Evolutionary conservation across 352 stramenopile genomes (phyloP), one percentile per base, ranked within the genome.

Genomic region (Phytophthora citrophthora): DNA sequence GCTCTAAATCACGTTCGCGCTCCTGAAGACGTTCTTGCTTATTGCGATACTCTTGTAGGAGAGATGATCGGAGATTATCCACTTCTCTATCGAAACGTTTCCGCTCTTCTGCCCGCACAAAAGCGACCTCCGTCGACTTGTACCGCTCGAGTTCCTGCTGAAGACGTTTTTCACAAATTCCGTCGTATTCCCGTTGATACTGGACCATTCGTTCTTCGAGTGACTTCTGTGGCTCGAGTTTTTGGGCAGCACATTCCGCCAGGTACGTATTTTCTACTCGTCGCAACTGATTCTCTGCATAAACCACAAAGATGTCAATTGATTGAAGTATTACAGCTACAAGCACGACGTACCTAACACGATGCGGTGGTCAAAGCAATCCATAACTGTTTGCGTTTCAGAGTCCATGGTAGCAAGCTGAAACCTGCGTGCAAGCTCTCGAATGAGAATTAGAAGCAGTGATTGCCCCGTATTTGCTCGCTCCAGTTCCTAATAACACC

Each of bases 111-210:
- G 81, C 72, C 24, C 84, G 81, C 59, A 85, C 69, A 7, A 89
- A 59, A 3, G 68, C 76, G 1, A 93, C 45, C 36, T 91, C 84
- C 0, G 67, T 83, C 9, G 70, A 68, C 49, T 80, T 78, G 32
- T 83, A 93, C 2, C 72, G 68, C 39, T 84, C 76, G 3, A 93
- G 24, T 27, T 93, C 81, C 57, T 87, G 68, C 5, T 79, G 59
- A 4, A 90, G 31, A 8, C 76, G 69, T 41, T 80, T 78, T 26
- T 89, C 74, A 40, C 75, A 79, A n/a, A 86, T 56, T 0, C 70
- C 75, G 32, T 92, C 81, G 58, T 82, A 90, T 56, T 92, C 83
- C 10, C 74, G 71, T 48, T 92, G 81, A 38, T 92, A 92, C 26
- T 79, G 66, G 2, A 89, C 60, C 68, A 91, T 85, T 4, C 81